Evolutionary conservation across 208 protist species (phyloP).

Genomic region (Acanthamoeba sp.): DNA sequence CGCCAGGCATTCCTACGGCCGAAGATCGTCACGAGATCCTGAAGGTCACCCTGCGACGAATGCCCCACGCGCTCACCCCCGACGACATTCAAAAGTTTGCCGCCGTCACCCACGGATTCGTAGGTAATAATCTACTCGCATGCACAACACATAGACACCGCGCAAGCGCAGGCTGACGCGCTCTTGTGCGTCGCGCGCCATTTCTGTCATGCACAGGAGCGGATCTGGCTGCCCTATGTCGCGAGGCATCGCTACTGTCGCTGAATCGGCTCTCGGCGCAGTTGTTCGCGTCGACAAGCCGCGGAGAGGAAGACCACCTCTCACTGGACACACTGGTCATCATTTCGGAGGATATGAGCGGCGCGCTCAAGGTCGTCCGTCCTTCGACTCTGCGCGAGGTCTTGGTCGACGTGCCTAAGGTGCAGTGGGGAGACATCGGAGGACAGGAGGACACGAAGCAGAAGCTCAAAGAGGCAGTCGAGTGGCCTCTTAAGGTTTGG

Average conservation of each 20-base stretch:
- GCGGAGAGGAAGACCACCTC: background rate
- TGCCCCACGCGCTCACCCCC: conserved; percentile 75
- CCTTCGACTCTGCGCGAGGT: conserved; percentile 72
- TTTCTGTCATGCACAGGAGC: background rate
- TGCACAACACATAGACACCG: too few relatives aligned
- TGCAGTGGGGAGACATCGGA: conserved; percentile 96
- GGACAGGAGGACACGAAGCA: conserved; percentile 95
- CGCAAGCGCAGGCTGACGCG: too few relatives aligned
- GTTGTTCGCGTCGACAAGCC: background rate
- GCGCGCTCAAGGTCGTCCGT: conserved; percentile 64
- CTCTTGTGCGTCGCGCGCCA: conserved; percentile 7
- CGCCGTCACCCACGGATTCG: conserved; percentile 87
- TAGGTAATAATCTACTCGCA: conserved; percentile 65
- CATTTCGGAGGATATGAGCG: conserved; percentile 74
- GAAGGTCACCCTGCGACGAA: conserved; percentile 52
- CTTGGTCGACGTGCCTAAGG: conserved; percentile 92
- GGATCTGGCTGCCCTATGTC: conserved; percentile 3
- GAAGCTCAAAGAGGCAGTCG: conserved; percentile 93
- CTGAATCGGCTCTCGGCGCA: background rate
- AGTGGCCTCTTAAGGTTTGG: conserved; percentile 87
- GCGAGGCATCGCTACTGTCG: conserved; percentile 13
- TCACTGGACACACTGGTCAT: conserved; percentile 57
- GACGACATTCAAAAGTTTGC: conserved; percentile 78
- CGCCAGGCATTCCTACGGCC: conserved; percentile 83
- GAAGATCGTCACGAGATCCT: conserved; percentile 82